phyloP scores from a whole-genome alignment of 2,329 filamentous ascomycete species.

The Truncatella angustata region DNA sequence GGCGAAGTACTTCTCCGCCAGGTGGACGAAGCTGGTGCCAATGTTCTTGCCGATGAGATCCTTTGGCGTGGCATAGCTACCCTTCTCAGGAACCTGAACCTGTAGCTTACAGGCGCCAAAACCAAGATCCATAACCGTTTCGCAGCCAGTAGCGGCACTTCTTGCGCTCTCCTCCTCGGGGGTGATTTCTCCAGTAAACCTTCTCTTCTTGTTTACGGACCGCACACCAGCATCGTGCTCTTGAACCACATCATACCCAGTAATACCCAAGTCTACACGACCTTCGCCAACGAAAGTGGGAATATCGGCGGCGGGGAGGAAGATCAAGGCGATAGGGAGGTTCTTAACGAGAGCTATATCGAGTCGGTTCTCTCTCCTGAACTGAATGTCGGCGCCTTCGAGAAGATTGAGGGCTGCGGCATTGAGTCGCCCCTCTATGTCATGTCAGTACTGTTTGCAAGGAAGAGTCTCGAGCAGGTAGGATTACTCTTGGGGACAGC shows the following conservation, averaged over 20 bases:
- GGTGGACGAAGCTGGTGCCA: conserved; percentile 88
- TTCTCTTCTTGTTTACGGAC: conserved; percentile 44
- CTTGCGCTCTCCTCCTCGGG: conserved; percentile 41
- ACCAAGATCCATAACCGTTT: conserved; percentile 84
- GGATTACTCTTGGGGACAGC: conserved; percentile 95
- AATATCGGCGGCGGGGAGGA: conserved; percentile 95
- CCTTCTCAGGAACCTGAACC: conserved; percentile 93
- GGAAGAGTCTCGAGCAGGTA: conserved; percentile 2
- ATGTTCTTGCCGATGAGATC: conserved; percentile 90
- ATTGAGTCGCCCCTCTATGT: conserved; percentile 90
- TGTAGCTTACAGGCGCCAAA: conserved; percentile 92
- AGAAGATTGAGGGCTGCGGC: conserved; percentile 86
- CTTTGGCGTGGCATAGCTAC: conserved; percentile 64
- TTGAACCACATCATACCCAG: conserved; percentile 86
- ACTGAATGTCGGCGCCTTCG: conserved; percentile 92
- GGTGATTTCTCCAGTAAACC: conserved; percentile 44
- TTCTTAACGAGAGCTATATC: conserved; percentile 99
- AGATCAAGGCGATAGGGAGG: conserved; percentile 89
- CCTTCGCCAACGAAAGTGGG: conserved; percentile 97
- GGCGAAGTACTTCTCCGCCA: conserved; percentile 82
- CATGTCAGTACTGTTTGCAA: conserved; percentile 2
- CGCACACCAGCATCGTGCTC: conserved; percentile 75
- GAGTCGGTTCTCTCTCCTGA: conserved; percentile 88
- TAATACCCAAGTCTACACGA: conserved; percentile 90
- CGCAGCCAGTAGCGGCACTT: conserved; percentile 60